phyloP scores from a whole-genome alignment of 306 rosid species.

The Inga oerstediana region DNA sequence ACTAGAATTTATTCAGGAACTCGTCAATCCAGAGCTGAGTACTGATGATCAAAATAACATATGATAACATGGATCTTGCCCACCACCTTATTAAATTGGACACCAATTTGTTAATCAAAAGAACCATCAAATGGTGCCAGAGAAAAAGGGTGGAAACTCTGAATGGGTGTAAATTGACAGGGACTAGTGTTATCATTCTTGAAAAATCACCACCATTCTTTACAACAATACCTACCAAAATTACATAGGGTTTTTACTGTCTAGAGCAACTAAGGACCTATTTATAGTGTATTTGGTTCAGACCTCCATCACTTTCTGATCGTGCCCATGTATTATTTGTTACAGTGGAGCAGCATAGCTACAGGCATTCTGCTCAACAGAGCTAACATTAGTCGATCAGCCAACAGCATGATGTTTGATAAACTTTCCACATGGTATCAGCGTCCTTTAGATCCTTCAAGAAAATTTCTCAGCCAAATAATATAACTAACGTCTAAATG shows the following conservation, averaged over 20 bases:
- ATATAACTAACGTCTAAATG: neutral
- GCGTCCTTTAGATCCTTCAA: neutral
- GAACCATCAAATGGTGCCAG: slow-evolving; percentile 5
- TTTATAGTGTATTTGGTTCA: neutral
- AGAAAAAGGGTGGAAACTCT: neutral
- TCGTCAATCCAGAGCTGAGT: slow-evolving; percentile 2
- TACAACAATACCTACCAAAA: neutral
- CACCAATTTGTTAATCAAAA: slow-evolving; percentile 12
- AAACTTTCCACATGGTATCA: neutral
- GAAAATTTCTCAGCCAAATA: neutral
- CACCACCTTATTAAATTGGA: neutral
- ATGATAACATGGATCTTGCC: slow-evolving; percentile 20
- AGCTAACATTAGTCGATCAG: neutral
- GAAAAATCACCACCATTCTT: neutral
- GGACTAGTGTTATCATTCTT: neutral
- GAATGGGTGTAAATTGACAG: neutral
- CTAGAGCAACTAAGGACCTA: neutral
- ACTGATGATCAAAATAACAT: slow-evolving; percentile 9
- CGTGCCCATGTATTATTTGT: neutral
- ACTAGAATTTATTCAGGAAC: neutral
- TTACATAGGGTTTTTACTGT: neutral
- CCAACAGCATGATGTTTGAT: neutral
- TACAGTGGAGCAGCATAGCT: neutral
- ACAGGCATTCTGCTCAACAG: neutral
- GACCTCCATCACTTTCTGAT: neutral